A percentile compares a stretch with the other conserved stretches of the same genome.
Conservation (phyloP, 495 filamentous ascomycete genomes). For the Bacidia gigantensis region DNA sequence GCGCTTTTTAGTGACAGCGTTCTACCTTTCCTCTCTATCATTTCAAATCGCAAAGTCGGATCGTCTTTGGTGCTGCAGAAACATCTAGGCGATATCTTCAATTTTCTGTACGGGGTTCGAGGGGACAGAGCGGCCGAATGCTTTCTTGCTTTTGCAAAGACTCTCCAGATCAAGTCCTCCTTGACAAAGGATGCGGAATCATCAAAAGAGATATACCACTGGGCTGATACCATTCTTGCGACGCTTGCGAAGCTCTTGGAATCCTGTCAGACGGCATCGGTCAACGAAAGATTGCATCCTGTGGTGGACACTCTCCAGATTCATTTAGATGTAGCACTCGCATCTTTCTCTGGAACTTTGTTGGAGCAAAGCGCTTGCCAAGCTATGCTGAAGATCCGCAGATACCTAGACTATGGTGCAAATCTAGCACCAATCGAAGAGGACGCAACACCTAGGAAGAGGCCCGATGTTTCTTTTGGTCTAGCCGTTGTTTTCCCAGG, state of each 20-base stretch:
- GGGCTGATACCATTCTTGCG: neutral
- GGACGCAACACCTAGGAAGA: neutral
- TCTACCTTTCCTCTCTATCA: slow-evolving; percentile 34
- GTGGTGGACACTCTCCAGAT: slow-evolving; percentile 4
- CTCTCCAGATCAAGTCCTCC: slow-evolving; percentile 1
- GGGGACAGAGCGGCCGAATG: slow-evolving; percentile 33
- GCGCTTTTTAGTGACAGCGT: neutral
- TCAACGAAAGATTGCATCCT: slow-evolving; percentile 3
- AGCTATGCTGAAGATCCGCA: slow-evolving; percentile 4
- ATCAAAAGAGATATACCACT: neutral
- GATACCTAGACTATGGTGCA: slow-evolving; percentile 4
- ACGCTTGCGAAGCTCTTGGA: slow-evolving; percentile 2
- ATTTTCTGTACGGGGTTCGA: slow-evolving; percentile 35
- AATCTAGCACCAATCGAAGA: slow-evolving; percentile 2
- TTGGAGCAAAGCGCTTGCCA: slow-evolving; percentile 3
- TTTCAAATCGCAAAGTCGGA: slow-evolving; percentile 37
- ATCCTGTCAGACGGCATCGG: slow-evolving; percentile 4
- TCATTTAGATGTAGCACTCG: neutral
- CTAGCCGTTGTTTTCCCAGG: slow-evolving; percentile 6
- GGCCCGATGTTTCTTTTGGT: slow-evolving; percentile 3
- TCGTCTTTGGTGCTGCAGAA: slow-evolving; percentile 39
- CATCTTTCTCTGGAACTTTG: neutral
- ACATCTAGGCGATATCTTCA: slow-evolving; percentile 42
- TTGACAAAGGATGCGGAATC: neutral
- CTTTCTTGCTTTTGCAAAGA: slow-evolving; percentile 20